Evolutionary conservation across 1,284 basidiomycete genomes (phyloP).

Genomic region (Cutaneotrichosporon sp.): DNA sequence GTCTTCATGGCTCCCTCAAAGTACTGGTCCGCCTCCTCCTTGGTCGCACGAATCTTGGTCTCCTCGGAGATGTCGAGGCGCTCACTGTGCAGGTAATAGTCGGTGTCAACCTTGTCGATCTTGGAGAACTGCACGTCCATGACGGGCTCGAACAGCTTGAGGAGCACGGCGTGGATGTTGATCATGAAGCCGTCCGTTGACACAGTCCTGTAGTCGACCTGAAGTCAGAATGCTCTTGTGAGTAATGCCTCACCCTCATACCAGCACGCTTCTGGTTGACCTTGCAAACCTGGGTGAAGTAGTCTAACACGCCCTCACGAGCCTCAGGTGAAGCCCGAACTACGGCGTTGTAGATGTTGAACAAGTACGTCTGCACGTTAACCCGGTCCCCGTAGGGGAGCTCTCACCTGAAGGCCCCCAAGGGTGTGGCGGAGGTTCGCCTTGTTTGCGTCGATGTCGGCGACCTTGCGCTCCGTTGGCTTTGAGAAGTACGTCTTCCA

Average conservation of each 20-base stretch:
- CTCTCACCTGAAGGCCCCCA: slow-evolving; percentile 71
- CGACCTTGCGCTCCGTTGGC: slow-evolving; percentile 69
- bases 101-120: slow-evolving; percentile 88
- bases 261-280: slow-evolving; percentile 85
- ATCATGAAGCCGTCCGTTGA: slow-evolving; percentile 92
- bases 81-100: slow-evolving; percentile 72
- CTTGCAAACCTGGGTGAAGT: slow-evolving; percentile 72
- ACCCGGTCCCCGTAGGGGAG: neutral
- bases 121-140: slow-evolving; percentile 91
- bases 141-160: slow-evolving; percentile 93
- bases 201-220: slow-evolving; percentile 82
- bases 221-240: neutral
- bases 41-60: slow-evolving; percentile 86
- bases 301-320: slow-evolving; percentile 81
- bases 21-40: slow-evolving; percentile 74
- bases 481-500: slow-evolving; percentile 80
- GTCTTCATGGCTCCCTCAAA: slow-evolving; percentile 58
- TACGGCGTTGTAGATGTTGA: slow-evolving; percentile 84
- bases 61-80: slow-evolving; percentile 79
- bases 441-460: slow-evolving; percentile 80
- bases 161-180: slow-evolving; percentile 78
- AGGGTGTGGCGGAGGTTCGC: slow-evolving; percentile 78
- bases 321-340: slow-evolving; percentile 78
- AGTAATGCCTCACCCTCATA: slow-evolving; percentile 65
- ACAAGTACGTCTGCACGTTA: slow-evolving; percentile 58